Base-by-base conservation (phyloP, 2,329 filamentous ascomycete species). In the Diplodia corticola region DNA sequence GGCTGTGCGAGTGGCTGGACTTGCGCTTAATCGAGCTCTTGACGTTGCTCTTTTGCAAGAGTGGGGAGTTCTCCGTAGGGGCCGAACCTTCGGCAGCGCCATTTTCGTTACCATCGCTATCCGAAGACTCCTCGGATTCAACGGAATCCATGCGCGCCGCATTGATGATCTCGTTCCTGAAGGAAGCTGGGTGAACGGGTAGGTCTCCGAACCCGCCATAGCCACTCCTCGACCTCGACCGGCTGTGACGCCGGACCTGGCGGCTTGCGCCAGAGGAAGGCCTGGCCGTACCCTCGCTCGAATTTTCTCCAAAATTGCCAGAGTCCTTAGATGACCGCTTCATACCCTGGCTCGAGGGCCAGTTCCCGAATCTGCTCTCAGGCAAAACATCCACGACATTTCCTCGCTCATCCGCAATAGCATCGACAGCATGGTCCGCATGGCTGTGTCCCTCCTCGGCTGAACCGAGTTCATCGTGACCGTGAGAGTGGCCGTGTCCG, bases 121-220 rank as follows among this genome's bases (percentile, higher is more conserved):
- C 87, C 60, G 83, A 81, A 28, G 85, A 85, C 3, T 87, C 83
- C 17, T 84, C 84, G 1, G 82, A 81, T 20, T 82, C 78, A 5
- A 82, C 84, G 4, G 83, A 81, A 46, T 86, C 87, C 53, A 88
- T 81, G 60, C 87, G 86, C 67, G 88, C 89, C n/a, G 91, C 92
- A 44, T 89, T 89, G 70, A 98, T 96, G 71, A 99, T 97, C 65
- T 94, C 92, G 76, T 96, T 91, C 70, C 95, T 85, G 82, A 98
- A 93, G 69, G 90, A 94, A 26, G 92, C 90, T 2, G 95, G 95
- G 75, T 97, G 91, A 63, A 96, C 91, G 75, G 89, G 91, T 70
- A 96, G 86, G 64, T 88, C 85, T 28, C 89, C 90, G 65, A 93
- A 86, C 2, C 44, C 44, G 7, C 26, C 28, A 12, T 61, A 61